A percentile compares a stretch with the other conserved stretches of the same genome.
Evolutionary conservation across 2,329 filamentous ascomycete genomes (phyloP).

Genomic region (Fonsecaea erecta): DNA sequence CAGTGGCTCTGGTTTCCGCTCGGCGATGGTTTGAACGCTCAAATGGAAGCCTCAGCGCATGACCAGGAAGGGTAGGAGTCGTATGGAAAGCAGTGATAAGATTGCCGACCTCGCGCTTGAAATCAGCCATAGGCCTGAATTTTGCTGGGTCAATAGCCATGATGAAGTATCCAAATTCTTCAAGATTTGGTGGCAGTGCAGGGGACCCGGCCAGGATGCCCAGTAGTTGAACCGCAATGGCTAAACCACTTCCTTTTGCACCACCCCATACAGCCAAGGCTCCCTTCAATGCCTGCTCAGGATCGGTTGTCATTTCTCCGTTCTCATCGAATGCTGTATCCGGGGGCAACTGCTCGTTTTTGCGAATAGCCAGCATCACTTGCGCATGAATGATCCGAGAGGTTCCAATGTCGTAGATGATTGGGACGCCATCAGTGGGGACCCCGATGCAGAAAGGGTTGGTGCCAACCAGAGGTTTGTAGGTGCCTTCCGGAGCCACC

Average conservation of each 20-base stretch:
- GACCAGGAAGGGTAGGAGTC: conserved; percentile 15
- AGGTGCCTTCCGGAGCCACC: conserved; percentile 27
- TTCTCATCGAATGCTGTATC: conserved; percentile 25
- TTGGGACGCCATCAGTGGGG: conserved; percentile 17
- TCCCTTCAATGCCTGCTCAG: conserved; percentile 23
- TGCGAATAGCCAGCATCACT: conserved; percentile 19
- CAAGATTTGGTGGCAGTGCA: conserved; percentile 20
- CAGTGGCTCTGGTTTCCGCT: conserved; percentile 12
- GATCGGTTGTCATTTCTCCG: conserved; percentile 24
- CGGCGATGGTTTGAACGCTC: conserved; percentile 21
- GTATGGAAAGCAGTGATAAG: conserved; percentile 23
- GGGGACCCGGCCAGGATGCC: conserved; percentile 27
- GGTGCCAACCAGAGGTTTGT: conserved; percentile 25
- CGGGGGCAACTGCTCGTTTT: conserved; percentile 19
- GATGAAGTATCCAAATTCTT: conserved; percentile 27
- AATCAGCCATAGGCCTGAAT: conserved; percentile 29
- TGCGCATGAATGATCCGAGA: conserved; percentile 29
- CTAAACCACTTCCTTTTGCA: conserved; percentile 25
- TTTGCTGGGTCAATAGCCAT: conserved; percentile 24
- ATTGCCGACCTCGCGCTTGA: conserved; percentile 25
- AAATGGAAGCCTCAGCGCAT: conserved; percentile 22
- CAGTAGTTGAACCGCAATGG: conserved; percentile 27
- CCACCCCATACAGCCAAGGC: conserved; percentile 26
- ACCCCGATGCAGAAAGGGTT: conserved; percentile 30
- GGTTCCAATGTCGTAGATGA: conserved; percentile 31